Percentiles rank a stretch among this genome's conserved stretches.
Conservation (phyloP, 352 stramenopile genomes). For the Phytophthora macrochlamydospora region DNA sequence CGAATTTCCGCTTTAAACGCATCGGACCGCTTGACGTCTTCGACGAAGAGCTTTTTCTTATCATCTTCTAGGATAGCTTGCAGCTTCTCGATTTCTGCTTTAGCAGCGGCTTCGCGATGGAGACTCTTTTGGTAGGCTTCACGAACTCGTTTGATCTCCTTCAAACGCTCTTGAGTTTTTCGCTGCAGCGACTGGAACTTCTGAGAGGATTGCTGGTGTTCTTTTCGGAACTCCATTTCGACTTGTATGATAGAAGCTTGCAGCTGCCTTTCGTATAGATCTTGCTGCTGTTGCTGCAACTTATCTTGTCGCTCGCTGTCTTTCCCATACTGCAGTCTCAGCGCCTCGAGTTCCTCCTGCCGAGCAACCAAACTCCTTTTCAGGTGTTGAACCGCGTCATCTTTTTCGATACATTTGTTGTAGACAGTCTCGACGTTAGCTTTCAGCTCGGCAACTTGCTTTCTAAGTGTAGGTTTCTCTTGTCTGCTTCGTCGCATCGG, state of each 20-base stretch:
- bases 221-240: slow-evolving; percentile 77
- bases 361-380: slow-evolving; percentile 49
- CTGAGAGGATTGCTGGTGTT: slow-evolving; percentile 47
- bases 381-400: slow-evolving; percentile 59
- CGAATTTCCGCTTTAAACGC: slow-evolving; percentile 54
- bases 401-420: slow-evolving; percentile 63
- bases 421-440: slow-evolving; percentile 44
- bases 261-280: slow-evolving; percentile 59
- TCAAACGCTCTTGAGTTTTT: slow-evolving; percentile 46
- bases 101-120: slow-evolving; percentile 46
- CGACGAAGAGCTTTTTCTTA: slow-evolving; percentile 50
- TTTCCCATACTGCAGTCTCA: slow-evolving; percentile 55
- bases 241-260: slow-evolving; percentile 61
- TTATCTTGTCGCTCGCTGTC: slow-evolving; percentile 56
- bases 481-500: slow-evolving; percentile 34
- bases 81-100: slow-evolving; percentile 48
- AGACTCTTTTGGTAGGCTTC: slow-evolving; percentile 56
- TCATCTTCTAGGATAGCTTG: slow-evolving; percentile 56
- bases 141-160: slow-evolving; percentile 44
- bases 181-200: slow-evolving; percentile 55
- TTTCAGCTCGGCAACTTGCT: slow-evolving; percentile 54
- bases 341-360: slow-evolving; percentile 53
- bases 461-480: slow-evolving; percentile 44
- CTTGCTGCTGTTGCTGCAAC: slow-evolving; percentile 61
- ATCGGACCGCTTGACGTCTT: slow-evolving; percentile 48